Evolutionary conservation across 2,329 filamentous ascomycete species (phyloP), one percentile per base, ranked within the genome.

Genomic region (Geosmithia putterillii): DNA sequence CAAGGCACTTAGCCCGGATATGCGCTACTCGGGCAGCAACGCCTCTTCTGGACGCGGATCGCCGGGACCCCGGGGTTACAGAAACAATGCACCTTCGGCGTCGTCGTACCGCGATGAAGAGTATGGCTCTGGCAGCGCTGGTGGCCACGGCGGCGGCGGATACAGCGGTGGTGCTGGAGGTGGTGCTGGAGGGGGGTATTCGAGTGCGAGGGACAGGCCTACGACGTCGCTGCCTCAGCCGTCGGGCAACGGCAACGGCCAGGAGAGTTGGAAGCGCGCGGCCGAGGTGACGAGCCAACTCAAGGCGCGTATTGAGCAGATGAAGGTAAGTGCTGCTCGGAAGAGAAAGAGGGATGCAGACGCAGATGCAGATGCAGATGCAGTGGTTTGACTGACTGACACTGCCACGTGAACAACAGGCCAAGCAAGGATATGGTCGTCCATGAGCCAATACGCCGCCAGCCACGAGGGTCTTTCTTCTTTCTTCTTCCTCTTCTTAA

Each of bases 201-300:
- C 50, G 14, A 50, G 54, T 6, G 46, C 54, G 39, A 47, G 54
- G 48, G 53, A 65, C 40, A 55, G 62, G 4, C 60, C 60, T 0
- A 54, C 54, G 37, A 63, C 62, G 17, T 57, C 58, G 9, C 51
- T 64, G 12, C 60, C 62, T 4, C 60, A 62, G 19, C 54, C 62
- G 4, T 46, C 55, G 7, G 54, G 55, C 25, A 54, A 54, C 19
- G 43, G 39, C 19, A 59, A 58, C 23, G 61, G 59, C 3, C 60
- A 56, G 2, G 92, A 98, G 66, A 96, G 89, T 59, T 98, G 92
- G 92, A 94, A 89, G 67, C 74, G 92, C 52, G 92, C 92, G 17
- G 92, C 92, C 2, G 92, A 98, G 67, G 92, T 98, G 45, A 98
- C 92, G 44, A 95, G 89, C 63, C 92, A 95, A 61, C 64, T 98